phyloP scores from a whole-genome alignment of 2,329 filamentous ascomycete species.

The Cyphellophora europaea region DNA sequence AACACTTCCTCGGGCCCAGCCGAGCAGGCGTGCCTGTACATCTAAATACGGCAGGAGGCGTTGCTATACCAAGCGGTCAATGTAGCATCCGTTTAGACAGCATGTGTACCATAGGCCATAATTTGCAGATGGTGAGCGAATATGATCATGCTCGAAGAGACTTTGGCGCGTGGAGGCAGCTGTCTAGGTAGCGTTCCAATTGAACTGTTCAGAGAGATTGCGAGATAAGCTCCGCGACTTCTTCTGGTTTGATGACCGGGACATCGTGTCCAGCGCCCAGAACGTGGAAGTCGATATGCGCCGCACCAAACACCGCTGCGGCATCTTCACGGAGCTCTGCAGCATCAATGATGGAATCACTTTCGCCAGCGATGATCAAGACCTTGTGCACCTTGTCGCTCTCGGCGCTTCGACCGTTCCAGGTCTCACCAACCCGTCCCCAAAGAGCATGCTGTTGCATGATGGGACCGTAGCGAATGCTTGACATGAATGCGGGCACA shows the following conservation, averaged over 20 bases:
- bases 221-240: conserved; percentile 47
- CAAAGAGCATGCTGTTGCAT: conserved; percentile 55
- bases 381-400: conserved; percentile 33
- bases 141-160: no score
- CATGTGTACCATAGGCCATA: no score
- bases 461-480: conserved; percentile 61
- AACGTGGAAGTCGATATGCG: conserved; percentile 44
- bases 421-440: conserved; percentile 43
- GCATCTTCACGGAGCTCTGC: conserved; percentile 57
- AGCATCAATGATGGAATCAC: conserved; percentile 58
- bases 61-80: no score
- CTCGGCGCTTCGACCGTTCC: conserved; percentile 33
- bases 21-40: no score
- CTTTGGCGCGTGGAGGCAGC: no score
- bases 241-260: conserved; percentile 51
- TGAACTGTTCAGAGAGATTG: no score
- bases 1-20: no score
- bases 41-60: no score
- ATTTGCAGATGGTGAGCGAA: no score
- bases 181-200: no score
- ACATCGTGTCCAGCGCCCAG: conserved; percentile 62
- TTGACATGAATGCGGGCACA: conserved; percentile 60
- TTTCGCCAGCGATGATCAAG: conserved; percentile 55
- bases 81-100: no score
- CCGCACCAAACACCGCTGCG: conserved; percentile 45